Conservation (phyloP, 2,329 filamentous ascomycete species). For the Penicillium sp. region DNA sequence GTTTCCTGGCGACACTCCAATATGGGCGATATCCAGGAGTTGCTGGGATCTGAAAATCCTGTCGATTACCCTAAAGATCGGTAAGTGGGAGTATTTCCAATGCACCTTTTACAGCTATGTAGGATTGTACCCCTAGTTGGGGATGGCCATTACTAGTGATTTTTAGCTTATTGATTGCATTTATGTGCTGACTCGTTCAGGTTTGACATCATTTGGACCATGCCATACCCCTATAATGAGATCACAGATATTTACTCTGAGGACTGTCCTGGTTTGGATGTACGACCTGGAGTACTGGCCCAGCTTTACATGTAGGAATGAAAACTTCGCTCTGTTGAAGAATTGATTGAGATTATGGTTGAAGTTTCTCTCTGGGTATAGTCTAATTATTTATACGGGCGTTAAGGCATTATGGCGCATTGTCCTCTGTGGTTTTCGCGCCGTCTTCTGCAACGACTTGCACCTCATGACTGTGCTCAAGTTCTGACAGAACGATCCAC, state of each 20-base stretch:
- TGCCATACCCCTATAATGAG: constrained; percentile 27
- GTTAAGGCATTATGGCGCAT: neutral
- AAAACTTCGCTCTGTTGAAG: neutral
- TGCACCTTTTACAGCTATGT: no score
- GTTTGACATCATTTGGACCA: constrained; percentile 31
- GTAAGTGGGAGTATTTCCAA: constrained; percentile 16
- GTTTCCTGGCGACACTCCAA: constrained; percentile 29
- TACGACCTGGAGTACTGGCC: constrained; percentile 10
- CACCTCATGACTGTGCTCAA: constrained; percentile 25
- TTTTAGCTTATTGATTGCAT: neutral
- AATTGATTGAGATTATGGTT: neutral
- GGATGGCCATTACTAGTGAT: neutral
- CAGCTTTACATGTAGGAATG: constrained; percentile 5
- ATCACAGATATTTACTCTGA: constrained; percentile 26
- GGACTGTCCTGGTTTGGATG: constrained; percentile 26
- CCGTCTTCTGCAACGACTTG: constrained; percentile 18
- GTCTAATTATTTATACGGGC: neutral
- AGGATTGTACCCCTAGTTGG: no score
- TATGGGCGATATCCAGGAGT: constrained; percentile 21
- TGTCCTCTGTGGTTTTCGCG: neutral
- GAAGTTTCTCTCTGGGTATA: neutral
- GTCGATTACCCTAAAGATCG: constrained; percentile 25
- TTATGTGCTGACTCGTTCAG: constrained; percentile 12
- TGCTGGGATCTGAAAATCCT: constrained; percentile 19
- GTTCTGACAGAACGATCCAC: constrained; percentile 22